These are phyloP conservation scores for Globisporangium acanthophoron DNA, from an alignment of 352 stramenopile species.

Conservation along the genomic window DNA sequence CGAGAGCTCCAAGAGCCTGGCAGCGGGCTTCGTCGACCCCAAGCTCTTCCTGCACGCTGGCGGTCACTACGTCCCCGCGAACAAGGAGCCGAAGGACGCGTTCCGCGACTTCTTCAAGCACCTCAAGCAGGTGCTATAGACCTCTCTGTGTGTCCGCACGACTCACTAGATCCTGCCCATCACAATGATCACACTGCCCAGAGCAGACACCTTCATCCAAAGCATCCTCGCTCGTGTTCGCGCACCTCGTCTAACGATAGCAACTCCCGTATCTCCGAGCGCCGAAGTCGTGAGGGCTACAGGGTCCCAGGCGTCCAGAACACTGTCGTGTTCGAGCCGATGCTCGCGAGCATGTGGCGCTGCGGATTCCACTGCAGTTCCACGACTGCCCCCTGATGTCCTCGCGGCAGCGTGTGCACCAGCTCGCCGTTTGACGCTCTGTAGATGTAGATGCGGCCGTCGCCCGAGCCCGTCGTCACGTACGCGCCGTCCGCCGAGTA, in stretches of 20 bases:
- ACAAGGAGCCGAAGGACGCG: slow-evolving; percentile 76
- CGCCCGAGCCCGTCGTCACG: slow-evolving; percentile 62
- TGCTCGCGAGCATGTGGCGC: slow-evolving; percentile 69
- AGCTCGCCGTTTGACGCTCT: slow-evolving; percentile 48
- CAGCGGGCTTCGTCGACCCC: slow-evolving; percentile 45
- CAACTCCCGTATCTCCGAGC: neutral
- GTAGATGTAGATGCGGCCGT: slow-evolving; percentile 75
- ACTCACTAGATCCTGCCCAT: too few relatives aligned
- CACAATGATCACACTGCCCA: too few relatives aligned
- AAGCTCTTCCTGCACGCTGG: slow-evolving; percentile 56
- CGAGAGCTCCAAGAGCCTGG: slow-evolving; percentile 50
- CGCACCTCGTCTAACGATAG: too few relatives aligned
- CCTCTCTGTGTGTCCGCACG: too few relatives aligned
- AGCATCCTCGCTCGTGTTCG: neutral
- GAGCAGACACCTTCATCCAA: neutral
- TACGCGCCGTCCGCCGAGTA: slow-evolving; percentile 79
- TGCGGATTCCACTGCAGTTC: slow-evolving; percentile 84
- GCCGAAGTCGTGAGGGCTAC: neutral
- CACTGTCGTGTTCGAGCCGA: slow-evolving; percentile 67
- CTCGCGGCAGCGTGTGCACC: slow-evolving; percentile 44
- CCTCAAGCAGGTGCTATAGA: slow-evolving; percentile 15
- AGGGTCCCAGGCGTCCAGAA: slow-evolving; percentile 48
- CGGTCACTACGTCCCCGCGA: slow-evolving; percentile 83
- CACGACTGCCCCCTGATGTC: slow-evolving; percentile 56
- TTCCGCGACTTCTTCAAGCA: slow-evolving; percentile 68